Percentiles rank a stretch among this genome's conserved stretches.
Conservation (phyloP, 176 grass and related monocot species). For the Saccharum spontaneum region DNA sequence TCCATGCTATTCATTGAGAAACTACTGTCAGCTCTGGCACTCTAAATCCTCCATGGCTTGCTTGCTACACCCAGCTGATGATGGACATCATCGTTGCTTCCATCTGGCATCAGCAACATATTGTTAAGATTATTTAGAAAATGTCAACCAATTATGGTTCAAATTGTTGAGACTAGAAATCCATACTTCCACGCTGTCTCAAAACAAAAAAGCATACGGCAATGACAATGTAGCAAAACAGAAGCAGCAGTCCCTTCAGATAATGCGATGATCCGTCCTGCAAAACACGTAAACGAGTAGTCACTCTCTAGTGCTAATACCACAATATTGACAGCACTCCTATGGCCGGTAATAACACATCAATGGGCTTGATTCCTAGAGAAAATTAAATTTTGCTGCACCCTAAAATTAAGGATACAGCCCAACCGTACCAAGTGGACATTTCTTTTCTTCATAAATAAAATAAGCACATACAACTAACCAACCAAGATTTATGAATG, state of each 20-base stretch:
- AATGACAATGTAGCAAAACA: conserved; percentile 68
- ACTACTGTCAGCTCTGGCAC: conserved; percentile 27
- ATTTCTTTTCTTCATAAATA: background rate
- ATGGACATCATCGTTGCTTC: background rate
- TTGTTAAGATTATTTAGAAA: background rate
- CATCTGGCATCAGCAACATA: conserved; percentile 12
- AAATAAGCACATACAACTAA: background rate
- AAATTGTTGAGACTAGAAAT: background rate
- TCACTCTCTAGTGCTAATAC: conserved; percentile 7
- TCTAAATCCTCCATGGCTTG: background rate
- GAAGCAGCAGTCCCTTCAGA: conserved; percentile 74
- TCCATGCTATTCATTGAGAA: background rate
- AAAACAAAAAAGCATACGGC: conserved; percentile 72
- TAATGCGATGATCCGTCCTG: conserved; percentile 93
- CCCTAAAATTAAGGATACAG: background rate
- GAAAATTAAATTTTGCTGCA: background rate
- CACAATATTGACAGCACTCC: background rate
- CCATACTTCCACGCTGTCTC: conserved; percentile 46
- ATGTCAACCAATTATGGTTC: background rate
- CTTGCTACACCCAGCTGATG: background rate
- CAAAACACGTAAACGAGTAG: background rate
- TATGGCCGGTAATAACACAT: background rate
- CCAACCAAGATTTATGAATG: background rate
- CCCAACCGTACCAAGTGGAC: background rate
- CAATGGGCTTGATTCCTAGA: background rate